Evolutionary conservation across 2,329 filamentous ascomycete species (phyloP).

Genomic region (Fusarium albidum): DNA sequence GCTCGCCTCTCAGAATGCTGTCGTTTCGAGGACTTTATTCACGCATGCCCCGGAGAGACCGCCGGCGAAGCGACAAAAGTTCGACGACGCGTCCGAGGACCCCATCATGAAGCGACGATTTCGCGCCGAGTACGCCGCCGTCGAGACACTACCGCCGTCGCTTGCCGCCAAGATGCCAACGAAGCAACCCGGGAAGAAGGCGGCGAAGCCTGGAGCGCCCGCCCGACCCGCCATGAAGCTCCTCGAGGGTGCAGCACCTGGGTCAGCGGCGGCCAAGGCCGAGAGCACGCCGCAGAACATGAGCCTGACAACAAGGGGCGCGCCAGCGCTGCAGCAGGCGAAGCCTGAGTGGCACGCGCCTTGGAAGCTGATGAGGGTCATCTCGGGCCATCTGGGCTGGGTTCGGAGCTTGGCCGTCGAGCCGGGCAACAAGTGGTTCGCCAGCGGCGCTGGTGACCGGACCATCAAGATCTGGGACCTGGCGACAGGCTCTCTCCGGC

Average conservation of each 20-base stretch:
- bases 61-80: constrained; percentile 49
- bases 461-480: constrained; percentile 99
- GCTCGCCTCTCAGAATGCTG: constrained; percentile 47
- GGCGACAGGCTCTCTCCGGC: constrained; percentile 80
- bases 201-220: constrained; percentile 59
- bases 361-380: constrained; percentile 98
- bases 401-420: constrained; percentile 90
- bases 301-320: constrained; percentile 44
- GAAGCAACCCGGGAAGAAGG: constrained; percentile 44
- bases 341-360: constrained; percentile 97
- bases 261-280: constrained; percentile 37
- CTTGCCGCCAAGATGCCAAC: constrained; percentile 81
- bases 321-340: constrained; percentile 50
- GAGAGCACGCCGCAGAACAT: constrained; percentile 40
- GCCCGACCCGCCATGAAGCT: constrained; percentile 46
- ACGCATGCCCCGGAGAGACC: constrained; percentile 36
- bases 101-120: constrained; percentile 58
- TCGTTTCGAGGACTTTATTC: constrained; percentile 45
- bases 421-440: constrained; percentile 97
- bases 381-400: constrained; percentile 96
- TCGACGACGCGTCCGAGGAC: constrained; percentile 46
- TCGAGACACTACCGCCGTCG: constrained; percentile 78
- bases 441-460: constrained; percentile 90
- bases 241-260: constrained; percentile 45
- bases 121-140: constrained; percentile 78